A percentile compares a stretch with the other conserved stretches of the same genome.
Conservation (phyloP, 495 filamentous ascomycete species). For the Aspergillus campestris region DNA sequence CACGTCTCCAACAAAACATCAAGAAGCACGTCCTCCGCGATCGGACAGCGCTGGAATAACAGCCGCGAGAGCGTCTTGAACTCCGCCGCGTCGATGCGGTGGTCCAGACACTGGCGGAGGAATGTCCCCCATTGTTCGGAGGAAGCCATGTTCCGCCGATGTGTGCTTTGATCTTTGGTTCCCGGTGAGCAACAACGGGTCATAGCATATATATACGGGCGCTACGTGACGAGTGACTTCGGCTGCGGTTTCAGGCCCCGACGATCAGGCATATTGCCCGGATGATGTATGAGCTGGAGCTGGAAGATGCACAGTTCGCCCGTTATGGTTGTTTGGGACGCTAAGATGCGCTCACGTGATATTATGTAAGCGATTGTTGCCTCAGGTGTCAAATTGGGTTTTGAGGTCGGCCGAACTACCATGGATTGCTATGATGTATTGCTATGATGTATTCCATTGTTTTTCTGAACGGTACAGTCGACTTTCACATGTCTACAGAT, state of each 20-base stretch:
- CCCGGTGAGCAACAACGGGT: background rate
- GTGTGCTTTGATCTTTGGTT: background rate
- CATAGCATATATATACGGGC: slow-evolving; percentile 6
- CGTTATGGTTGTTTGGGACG: background rate
- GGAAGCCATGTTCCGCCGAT: slow-evolving; percentile 10
- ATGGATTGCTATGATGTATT: too few relatives aligned
- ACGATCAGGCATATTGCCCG: slow-evolving; percentile 9
- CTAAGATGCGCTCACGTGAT: too few relatives aligned
- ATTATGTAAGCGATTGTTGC: too few relatives aligned
- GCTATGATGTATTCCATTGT: too few relatives aligned
- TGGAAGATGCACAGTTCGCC: background rate
- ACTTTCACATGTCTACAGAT: too few relatives aligned
- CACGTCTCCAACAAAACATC: slow-evolving; percentile 52
- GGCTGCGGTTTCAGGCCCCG: slow-evolving; percentile 4
- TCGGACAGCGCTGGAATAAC: slow-evolving; percentile 21
- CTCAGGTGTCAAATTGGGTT: too few relatives aligned
- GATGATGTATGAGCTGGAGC: background rate
- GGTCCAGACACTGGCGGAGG: slow-evolving; percentile 34
- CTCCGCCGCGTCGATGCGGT: slow-evolving; percentile 35
- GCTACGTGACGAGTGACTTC: background rate
- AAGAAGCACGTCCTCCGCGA: slow-evolving; percentile 39
- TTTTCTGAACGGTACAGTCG: too few relatives aligned
- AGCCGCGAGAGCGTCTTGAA: slow-evolving; percentile 32
- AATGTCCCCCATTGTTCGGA: slow-evolving; percentile 38
- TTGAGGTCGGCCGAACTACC: too few relatives aligned